Conservation (phyloP, 305 asterid genomes). For the Fraxinus nigra region DNA sequence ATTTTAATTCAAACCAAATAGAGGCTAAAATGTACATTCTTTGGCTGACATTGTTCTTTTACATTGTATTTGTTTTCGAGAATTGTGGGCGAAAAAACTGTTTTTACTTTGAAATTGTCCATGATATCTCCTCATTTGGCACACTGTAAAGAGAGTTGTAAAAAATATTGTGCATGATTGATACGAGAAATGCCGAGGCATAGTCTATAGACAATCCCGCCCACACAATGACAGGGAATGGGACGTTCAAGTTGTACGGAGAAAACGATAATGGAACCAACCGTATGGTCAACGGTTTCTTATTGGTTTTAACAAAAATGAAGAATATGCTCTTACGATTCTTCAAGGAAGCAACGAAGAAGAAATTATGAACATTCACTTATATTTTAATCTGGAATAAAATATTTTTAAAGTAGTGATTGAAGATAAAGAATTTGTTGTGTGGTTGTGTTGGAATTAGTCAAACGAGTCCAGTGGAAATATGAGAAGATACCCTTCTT, state of each 20-base stretch:
- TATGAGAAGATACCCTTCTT: background rate
- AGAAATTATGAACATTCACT: background rate
- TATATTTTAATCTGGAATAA: background rate
- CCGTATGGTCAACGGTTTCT: background rate
- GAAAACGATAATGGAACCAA: background rate
- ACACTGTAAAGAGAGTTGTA: too few species aligned
- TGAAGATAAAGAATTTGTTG: background rate
- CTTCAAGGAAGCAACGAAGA: background rate
- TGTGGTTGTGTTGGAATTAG: background rate
- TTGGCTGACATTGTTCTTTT: too few species aligned
- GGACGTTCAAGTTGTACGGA: background rate
- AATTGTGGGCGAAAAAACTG: too few species aligned
- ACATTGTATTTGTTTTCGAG: too few species aligned
- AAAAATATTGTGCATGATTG: too few species aligned
- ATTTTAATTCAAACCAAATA: too few species aligned
- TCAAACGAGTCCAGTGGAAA: background rate
- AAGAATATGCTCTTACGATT: background rate
- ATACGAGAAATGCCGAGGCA: background rate
- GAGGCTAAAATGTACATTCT: too few species aligned
- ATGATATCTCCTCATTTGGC: too few species aligned
- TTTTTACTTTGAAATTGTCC: too few species aligned
- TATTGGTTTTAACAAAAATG: background rate
- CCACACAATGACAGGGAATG: background rate
- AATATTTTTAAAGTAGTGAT: background rate
- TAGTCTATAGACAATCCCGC: background rate